Evolutionary conservation across 2,329 filamentous ascomycete genomes (phyloP).

Genomic region (Botrytis tulipae): DNA sequence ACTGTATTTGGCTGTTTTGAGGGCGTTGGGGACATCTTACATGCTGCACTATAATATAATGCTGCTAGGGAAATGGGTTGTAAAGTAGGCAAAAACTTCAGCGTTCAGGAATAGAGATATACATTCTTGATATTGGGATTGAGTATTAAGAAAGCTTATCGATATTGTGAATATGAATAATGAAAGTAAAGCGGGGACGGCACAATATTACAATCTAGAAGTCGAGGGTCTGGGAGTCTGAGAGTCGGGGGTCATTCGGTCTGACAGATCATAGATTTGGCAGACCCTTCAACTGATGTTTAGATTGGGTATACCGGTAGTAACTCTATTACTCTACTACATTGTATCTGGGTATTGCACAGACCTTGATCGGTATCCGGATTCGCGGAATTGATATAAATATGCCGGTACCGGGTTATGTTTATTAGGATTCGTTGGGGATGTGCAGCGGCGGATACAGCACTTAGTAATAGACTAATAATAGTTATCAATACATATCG

Average conservation of each 20-base stretch:
- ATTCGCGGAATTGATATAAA: neutral
- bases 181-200: neutral
- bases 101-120: conserved; percentile 31
- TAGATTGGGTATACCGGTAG: neutral
- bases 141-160: neutral
- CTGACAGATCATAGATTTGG: neutral
- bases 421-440: neutral
- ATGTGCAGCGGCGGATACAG: neutral
- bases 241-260: too few relatives aligned
- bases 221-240: neutral
- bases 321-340: too few relatives aligned
- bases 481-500: neutral
- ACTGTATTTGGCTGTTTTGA: conserved; percentile 33
- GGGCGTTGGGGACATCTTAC: conserved; percentile 30
- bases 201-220: neutral
- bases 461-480: too few relatives aligned
- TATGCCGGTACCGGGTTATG: neutral
- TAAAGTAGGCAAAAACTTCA: conserved; percentile 32
- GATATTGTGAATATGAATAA: neutral
- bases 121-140: conserved; percentile 15
- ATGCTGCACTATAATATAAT: conserved; percentile 16
- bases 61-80: conserved; percentile 23
- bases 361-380: neutral
- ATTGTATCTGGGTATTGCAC: neutral
- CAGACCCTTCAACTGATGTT: neutral